Base-by-base conservation (phyloP, 805 yeast genomes). In the Lachancea dasiensis region DNA sequence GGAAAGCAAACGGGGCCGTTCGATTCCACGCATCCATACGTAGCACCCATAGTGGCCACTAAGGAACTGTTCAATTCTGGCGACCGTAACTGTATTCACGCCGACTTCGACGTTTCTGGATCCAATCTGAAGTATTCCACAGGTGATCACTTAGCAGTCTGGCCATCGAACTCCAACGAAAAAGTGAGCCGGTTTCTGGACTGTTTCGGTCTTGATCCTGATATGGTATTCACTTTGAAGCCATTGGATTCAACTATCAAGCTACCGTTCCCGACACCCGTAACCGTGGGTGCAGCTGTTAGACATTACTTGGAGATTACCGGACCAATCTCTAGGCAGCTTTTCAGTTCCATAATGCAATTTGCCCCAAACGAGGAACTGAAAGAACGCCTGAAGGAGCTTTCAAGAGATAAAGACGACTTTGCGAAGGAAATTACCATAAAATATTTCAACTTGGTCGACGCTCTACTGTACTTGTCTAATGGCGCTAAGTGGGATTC, bases 81-180 rank as follows among this genome's bases (percentile, higher is more conserved):
- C 14, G 67, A 70, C 18, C 80, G 97, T 67, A 79, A 79, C 48
- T 90, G 97, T 66, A 76, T 90, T 43, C 97, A 90, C 58, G 76
- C 81, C 34, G 97, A 92, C 63, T 79, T 90, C 50, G 97, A 90
- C 55, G 64, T 87, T 25, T 71, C 86, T 1, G 75, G 67, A 20
- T 72, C 90, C 3, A 81, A 81, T 52, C 68, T 92, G 54, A 78
- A 81, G 51, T 90, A 90, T 63, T 70, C 90, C 33, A 90, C 98
- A 3, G 98, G 98, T 61, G 98, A 90, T 60, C 97, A 90, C 64
- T 64, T 92, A 45, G 97, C 95, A 11, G 68, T 92, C 40, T 86
- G 96, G 94, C 92, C 97, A 24, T 85, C 92, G 17, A 90, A 90
- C 63, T 69, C 95, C 2, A 69, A 80, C 54, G 86, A 79, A 58